Percentiles rank a stretch among this genome's conserved stretches.
Conservation (phyloP, 495 filamentous ascomycete genomes). For the Emericellopsis terricola region DNA sequence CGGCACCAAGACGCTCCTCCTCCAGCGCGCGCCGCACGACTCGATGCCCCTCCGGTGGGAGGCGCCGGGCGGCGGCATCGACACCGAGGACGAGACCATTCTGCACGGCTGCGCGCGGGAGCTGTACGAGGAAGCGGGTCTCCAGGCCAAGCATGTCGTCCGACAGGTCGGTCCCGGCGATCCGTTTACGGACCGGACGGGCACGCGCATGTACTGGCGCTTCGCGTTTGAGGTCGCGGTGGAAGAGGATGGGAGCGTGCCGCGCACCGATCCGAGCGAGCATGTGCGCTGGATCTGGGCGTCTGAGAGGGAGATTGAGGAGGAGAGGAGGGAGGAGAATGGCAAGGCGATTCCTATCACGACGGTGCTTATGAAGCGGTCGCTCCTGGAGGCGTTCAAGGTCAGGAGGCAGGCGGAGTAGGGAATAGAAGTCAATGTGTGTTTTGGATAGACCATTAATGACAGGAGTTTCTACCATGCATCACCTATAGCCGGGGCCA, state of each 20-base stretch:
- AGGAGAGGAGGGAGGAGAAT: conserved; percentile 9
- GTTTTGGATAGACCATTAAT: no score
- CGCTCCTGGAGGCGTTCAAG: conserved; percentile 14
- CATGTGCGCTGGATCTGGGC: conserved; percentile 25
- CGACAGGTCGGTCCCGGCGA: conserved; percentile 12
- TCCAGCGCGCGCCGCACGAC: conserved; percentile 33
- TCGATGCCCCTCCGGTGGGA: conserved; percentile 33
- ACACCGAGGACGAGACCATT: conserved; percentile 27
- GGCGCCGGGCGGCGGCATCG: conserved; percentile 34
- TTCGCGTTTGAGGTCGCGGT: conserved; percentile 20
- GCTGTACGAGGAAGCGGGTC: conserved; percentile 36
- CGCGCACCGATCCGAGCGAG: conserved; percentile 22
- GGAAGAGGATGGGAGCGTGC: conserved; percentile 11
- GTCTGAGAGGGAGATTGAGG: conserved; percentile 21
- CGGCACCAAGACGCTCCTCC: conserved; percentile 19
- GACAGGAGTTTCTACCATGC: no score
- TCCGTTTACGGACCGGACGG: conserved; percentile 20
- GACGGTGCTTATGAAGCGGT: conserved; percentile 7
- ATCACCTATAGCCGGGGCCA: no score
- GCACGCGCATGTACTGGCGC: conserved; percentile 12
- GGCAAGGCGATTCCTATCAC: conserved; percentile 15
- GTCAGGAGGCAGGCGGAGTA: conserved; percentile 7
- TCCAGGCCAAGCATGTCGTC: conserved; percentile 18
- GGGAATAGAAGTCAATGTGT: no score
- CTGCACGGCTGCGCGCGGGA: conserved; percentile 30